Conservation (phyloP, 1,284 basidiomycete genomes). For the Caloboletus firmus region DNA sequence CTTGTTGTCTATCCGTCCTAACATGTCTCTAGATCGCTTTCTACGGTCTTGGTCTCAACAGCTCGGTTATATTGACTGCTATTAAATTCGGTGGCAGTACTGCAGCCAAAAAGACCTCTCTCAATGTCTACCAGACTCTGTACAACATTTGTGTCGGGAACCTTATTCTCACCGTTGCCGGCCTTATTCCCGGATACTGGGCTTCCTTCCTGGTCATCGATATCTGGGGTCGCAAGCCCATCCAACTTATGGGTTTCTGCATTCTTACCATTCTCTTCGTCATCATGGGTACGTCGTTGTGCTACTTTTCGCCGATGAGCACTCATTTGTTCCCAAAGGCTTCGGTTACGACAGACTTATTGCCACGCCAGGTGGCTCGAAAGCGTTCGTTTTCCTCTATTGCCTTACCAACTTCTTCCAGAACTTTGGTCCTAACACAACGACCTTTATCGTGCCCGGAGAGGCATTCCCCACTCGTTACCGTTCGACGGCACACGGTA, state of each 20-base stretch:
- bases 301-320: background rate
- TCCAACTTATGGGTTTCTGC: slow-evolving; percentile 61
- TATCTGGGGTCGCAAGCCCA: slow-evolving; percentile 50
- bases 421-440: slow-evolving; percentile 71
- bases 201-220: slow-evolving; percentile 52
- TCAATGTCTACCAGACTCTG: slow-evolving; percentile 30
- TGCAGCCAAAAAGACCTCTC: slow-evolving; percentile 13
- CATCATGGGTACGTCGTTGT: slow-evolving; percentile 42
- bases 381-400: slow-evolving; percentile 63
- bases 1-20: background rate
- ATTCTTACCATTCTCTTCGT: slow-evolving; percentile 53
- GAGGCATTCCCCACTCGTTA: slow-evolving; percentile 77
- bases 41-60: slow-evolving; percentile 64
- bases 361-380: slow-evolving; percentile 37
- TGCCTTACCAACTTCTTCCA: slow-evolving; percentile 58
- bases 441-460: slow-evolving; percentile 69
- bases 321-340: slow-evolving; percentile 36
- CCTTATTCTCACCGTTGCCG: slow-evolving; percentile 53
- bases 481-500: slow-evolving; percentile 68
- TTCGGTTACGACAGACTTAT: slow-evolving; percentile 58
- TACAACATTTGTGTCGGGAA: slow-evolving; percentile 37
- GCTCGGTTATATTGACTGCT: slow-evolving; percentile 42
- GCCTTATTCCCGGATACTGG: slow-evolving; percentile 55
- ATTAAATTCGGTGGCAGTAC: slow-evolving; percentile 31
- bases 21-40: slow-evolving; percentile 49